Conservation (phyloP, 2,329 filamentous ascomycete genomes). For the Xylariomycetidae sp. region DNA sequence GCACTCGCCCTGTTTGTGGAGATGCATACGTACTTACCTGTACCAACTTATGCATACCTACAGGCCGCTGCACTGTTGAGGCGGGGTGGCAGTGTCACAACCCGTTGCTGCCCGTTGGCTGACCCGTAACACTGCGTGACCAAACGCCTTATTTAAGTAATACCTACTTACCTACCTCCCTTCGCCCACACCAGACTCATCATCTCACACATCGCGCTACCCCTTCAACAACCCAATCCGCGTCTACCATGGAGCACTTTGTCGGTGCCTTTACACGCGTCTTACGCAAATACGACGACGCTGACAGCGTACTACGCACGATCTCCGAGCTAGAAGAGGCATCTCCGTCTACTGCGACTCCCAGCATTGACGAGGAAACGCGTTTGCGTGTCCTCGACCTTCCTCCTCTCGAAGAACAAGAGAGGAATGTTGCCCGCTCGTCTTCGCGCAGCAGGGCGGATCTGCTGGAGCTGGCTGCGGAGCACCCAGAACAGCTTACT, state of each 20-base stretch:
- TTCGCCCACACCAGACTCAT: too few species aligned
- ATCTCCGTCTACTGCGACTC: neutral
- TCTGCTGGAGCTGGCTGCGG: neutral
- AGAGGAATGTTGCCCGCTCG: neutral
- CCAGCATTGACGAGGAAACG: neutral
- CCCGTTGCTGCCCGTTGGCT: too few species aligned
- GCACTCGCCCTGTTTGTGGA: too few species aligned
- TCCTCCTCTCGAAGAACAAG: neutral
- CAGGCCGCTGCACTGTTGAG: too few species aligned
- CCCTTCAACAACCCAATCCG: too few species aligned
- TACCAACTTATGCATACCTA: too few species aligned
- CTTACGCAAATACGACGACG: neutral
- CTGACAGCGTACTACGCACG: neutral
- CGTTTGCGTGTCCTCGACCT: constrained; percentile 1
- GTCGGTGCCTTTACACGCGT: neutral
- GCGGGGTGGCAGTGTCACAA: too few species aligned
- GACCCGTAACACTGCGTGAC: too few species aligned
- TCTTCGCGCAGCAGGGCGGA: neutral
- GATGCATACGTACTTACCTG: too few species aligned
- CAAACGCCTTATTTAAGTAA: too few species aligned
- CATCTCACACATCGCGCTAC: too few species aligned
- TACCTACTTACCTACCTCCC: too few species aligned
- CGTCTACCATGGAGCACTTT: neutral
- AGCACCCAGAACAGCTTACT: neutral
- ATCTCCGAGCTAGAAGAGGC: neutral